Evolutionary conservation across 768 basidiomycete genomes (phyloP).

Genomic region (Boletales sp.): DNA sequence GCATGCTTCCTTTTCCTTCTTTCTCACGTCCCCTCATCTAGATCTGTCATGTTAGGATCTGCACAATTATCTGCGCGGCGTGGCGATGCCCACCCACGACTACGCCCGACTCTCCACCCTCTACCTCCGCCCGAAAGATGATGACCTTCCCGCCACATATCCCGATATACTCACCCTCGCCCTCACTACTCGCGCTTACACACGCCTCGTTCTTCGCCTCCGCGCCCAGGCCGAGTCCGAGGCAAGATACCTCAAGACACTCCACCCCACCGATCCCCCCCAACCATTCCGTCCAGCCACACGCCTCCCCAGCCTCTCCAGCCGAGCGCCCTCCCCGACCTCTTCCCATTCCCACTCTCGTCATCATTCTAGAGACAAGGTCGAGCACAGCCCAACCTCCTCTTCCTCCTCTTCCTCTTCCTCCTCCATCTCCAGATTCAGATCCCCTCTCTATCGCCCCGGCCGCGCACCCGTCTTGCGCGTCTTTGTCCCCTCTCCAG

Average conservation of each 20-base stretch:
- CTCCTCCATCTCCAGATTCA: conserved; percentile 37
- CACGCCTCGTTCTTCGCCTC: conserved; percentile 73
- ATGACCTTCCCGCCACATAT: conserved; percentile 25
- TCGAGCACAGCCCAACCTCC: conserved; percentile 17
- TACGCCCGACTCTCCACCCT: conserved; percentile 58
- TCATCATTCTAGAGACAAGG: conserved; percentile 38
- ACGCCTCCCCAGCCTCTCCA: conserved; percentile 43
- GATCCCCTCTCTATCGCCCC: conserved; percentile 66
- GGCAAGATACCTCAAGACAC: conserved; percentile 20
- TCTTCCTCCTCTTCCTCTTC: conserved; percentile 10
- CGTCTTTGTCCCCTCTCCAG: conserved; percentile 83
- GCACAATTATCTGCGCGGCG: conserved; percentile 74
- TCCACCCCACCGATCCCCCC: conserved; percentile 19
- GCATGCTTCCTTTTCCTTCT: conserved; percentile 34
- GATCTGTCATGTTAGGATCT: conserved; percentile 53
- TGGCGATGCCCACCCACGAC: conserved; percentile 71
- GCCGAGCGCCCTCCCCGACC: conserved; percentile 66
- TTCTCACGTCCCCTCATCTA: neutral
- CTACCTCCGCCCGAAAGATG: conserved; percentile 52
- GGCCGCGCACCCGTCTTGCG: conserved; percentile 74
- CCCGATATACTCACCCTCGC: conserved; percentile 51
- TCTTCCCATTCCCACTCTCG: conserved; percentile 35
- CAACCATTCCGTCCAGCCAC: conserved; percentile 16
- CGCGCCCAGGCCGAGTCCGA: conserved; percentile 76
- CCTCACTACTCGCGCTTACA: conserved; percentile 69